phyloP scores from a whole-genome alignment of 1,139 yeast species.

The Yamadazyma membranifaciens region DNA sequence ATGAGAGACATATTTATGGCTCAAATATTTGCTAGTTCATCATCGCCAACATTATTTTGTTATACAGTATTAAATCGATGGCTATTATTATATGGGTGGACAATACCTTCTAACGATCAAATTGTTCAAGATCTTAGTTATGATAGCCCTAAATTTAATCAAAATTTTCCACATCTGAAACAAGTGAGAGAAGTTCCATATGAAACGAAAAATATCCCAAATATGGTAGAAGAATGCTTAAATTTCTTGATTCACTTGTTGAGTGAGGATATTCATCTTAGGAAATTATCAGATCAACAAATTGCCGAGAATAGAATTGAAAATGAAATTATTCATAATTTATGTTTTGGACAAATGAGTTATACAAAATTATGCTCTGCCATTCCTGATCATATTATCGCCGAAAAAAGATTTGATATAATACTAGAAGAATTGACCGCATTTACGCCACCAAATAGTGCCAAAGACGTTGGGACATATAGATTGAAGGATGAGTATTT shows the following conservation, averaged over 20 bases:
- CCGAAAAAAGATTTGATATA: conserved; percentile 73
- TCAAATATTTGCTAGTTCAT: conserved; percentile 63
- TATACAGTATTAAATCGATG: conserved; percentile 67
- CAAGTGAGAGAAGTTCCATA: conserved; percentile 16
- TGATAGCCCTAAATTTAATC: not conserved
- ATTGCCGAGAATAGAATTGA: conserved; percentile 52
- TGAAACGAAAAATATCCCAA: conserved; percentile 48
- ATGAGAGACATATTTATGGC: conserved; percentile 71
- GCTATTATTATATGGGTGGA: conserved; percentile 60
- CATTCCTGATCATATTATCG: conserved; percentile 73
- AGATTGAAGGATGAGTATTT: conserved; percentile 58
- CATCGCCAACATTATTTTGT: conserved; percentile 57
- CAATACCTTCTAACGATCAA: conserved; percentile 8
- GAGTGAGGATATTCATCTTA: conserved; percentile 65
- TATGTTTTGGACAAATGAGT: conserved; percentile 71
- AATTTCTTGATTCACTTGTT: conserved; percentile 67
- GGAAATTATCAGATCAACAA: conserved; percentile 49
- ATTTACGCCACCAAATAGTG: conserved; percentile 62
- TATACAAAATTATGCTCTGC: conserved; percentile 68
- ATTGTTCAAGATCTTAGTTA: not conserved
- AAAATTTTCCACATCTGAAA: not conserved
- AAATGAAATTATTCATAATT: conserved; percentile 73
- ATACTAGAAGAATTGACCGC: conserved; percentile 59
- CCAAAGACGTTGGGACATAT: conserved; percentile 69
- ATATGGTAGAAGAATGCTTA: conserved; percentile 78